Evolutionary conservation across 306 rosid genomes (phyloP), one percentile per base, ranked within the genome.

Genomic region (Cucumis melo): DNA sequence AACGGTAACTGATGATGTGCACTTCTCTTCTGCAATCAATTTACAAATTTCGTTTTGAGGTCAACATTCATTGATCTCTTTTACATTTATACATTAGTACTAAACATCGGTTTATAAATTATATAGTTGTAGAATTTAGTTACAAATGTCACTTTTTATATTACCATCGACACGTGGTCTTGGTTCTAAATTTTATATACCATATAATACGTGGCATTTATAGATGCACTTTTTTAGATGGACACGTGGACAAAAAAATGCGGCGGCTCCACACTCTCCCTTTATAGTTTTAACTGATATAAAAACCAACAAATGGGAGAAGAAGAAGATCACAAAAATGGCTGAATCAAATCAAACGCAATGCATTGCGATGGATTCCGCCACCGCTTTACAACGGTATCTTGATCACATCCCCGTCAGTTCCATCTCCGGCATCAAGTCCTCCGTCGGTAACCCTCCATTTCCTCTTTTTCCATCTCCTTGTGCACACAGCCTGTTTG

Each of bases 391-490:
- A n/a, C 93, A 88, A 73, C 84, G 66, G 63, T 85, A 50, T 80
- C 86, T 92, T 74, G 86, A 87, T 79, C 86, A 36, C 77, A 77
- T 87, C 60, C 84, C 88, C 57, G 71, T 90, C 72, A 78, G 70
- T 79, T 84, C 91, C 20, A 77, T 92, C 19, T 14, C 93, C 8
- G 84, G 83, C 80, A 87, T 90, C 57, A 73, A 82, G 60, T 71
- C 77, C 81, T 72, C 87, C 51, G 67, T 53, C 23, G 92, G 90
- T 88, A 82, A 15, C 21, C 53, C 11, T 7, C 15, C 50, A 44
- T 11, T 48, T 27, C 56, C 2, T 32, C n/a, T 27, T 62, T 62
- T 38, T 29, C 19, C n/a, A 7, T 32, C 7, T 7, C 2, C 14
- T 9, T 7, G 2, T 63, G 71, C 46, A 63, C 23, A 12, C 46